Evolutionary conservation across 768 basidiomycete species (phyloP).

Genomic region (Lentinula guzmanii): DNA sequence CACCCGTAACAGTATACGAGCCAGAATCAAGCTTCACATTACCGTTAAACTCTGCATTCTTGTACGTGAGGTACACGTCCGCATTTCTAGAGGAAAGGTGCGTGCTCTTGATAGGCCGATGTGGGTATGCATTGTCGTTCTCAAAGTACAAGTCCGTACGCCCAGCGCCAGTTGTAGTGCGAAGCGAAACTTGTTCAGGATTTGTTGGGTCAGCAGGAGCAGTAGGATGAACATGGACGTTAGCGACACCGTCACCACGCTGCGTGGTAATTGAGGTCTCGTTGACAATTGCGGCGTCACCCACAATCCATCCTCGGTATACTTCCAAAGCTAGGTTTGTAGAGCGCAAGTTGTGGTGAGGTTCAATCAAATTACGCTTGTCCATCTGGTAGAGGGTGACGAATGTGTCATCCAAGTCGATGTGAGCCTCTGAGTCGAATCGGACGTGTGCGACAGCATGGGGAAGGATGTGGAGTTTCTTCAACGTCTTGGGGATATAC

Average conservation of each 20-base stretch:
- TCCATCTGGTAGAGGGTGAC: constrained; percentile 35
- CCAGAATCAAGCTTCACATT: constrained; percentile 36
- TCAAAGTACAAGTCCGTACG: constrained; percentile 46
- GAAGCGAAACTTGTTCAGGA: constrained; percentile 30
- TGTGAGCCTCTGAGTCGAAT: constrained; percentile 36
- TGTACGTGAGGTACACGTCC: constrained; percentile 52
- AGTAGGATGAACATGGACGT: constrained; percentile 41
- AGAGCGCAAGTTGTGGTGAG: constrained; percentile 33
- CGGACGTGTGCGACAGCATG: constrained; percentile 41
- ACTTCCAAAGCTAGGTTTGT: constrained; percentile 37
- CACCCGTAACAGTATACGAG: constrained; percentile 30
- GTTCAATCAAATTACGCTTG: constrained; percentile 40
- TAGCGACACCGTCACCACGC: constrained; percentile 42
- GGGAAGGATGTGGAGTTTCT: constrained; percentile 39
- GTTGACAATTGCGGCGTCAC: constrained; percentile 42
- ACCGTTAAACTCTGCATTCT: constrained; percentile 44
- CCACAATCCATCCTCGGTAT: constrained; percentile 54
- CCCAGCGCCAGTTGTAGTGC: constrained; percentile 48
- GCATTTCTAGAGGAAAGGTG: constrained; percentile 46
- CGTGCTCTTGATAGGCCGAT: constrained; percentile 40
- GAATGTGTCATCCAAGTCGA: constrained; percentile 36
- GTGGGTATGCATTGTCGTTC: constrained; percentile 27
- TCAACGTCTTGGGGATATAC: constrained; percentile 43
- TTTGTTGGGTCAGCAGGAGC: constrained; percentile 22
- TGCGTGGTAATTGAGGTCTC: constrained; percentile 38